phyloP scores from a whole-genome alignment of 2,329 filamentous ascomycete genomes.

The Alternaria sp. region DNA sequence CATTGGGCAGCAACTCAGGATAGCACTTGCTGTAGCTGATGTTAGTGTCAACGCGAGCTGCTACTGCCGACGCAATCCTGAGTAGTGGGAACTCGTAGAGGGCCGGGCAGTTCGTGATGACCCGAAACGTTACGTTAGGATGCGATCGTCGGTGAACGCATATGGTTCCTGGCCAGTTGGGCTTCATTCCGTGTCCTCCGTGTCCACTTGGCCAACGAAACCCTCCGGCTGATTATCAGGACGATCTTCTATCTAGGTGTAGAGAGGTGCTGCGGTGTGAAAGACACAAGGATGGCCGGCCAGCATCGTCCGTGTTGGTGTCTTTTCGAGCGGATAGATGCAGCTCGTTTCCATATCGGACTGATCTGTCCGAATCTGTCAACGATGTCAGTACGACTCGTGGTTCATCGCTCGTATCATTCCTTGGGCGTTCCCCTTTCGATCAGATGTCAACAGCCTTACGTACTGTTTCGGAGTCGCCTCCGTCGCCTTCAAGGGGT shows the following conservation, averaged over 20 bases:
- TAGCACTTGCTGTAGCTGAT: constrained; percentile 64
- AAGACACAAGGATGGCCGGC: not conserved
- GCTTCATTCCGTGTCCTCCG: not conserved
- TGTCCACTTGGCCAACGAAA: not conserved
- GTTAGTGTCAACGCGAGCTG: constrained; percentile 65
- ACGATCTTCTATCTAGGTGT: constrained; percentile 3
- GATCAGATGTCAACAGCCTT: not conserved
- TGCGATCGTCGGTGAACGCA: not conserved
- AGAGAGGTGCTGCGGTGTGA: not conserved
- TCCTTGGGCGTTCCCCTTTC: not conserved
- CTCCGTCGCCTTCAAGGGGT: not conserved
- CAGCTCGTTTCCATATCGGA: not conserved
- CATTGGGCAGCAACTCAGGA: constrained; percentile 58
- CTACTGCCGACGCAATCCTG: constrained; percentile 53
- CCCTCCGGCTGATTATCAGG: not conserved
- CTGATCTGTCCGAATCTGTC: constrained; percentile 3
- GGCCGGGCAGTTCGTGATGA: not conserved
- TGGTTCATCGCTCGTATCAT: not conserved
- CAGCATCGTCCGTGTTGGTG: not conserved
- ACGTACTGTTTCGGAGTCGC: not conserved
- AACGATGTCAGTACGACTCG: not conserved
- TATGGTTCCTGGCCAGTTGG: not conserved
- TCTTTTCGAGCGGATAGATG: not conserved
- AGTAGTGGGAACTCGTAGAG: constrained; percentile 6
- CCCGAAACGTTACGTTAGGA: not conserved